phyloP scores from a whole-genome alignment of 306 rosid species.

The Dalbergia cultrata region DNA sequence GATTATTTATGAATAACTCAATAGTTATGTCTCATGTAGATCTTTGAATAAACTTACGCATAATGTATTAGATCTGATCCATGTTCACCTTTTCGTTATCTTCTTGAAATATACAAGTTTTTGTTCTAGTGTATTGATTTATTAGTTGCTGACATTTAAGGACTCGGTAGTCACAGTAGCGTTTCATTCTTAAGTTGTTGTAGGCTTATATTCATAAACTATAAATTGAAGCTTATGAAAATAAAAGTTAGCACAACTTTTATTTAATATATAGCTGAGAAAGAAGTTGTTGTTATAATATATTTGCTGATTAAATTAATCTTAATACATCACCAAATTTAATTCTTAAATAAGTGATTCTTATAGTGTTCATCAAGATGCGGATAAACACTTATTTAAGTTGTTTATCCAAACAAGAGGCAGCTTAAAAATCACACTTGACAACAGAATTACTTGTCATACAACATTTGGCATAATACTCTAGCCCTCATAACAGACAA shows the following conservation, averaged over 20 bases:
- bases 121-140: too few species aligned
- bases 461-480: slow-evolving; percentile 14
- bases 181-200: too few species aligned
- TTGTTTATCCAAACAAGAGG: background rate
- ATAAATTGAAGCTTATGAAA: too few species aligned
- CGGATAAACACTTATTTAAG: too few species aligned
- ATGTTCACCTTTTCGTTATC: background rate
- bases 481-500: background rate
- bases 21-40: slow-evolving; percentile 28
- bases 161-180: too few species aligned
- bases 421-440: slow-evolving; percentile 15
- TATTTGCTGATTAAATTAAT: too few species aligned
- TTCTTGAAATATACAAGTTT: too few species aligned
- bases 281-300: background rate
- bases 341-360: background rate
- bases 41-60: slow-evolving; percentile 6
- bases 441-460: background rate
- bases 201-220: too few species aligned
- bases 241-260: too few species aligned
- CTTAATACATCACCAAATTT: background rate
- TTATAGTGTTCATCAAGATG: too few species aligned
- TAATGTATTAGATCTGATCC: slow-evolving; percentile 31
- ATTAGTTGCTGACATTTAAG: too few species aligned
- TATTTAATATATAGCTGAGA: background rate
- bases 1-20: background rate